Evolutionary conservation across 2,329 filamentous ascomycete species (phyloP), one percentile per base, ranked within the genome.

Genomic region (Fusarium odoratissimum): DNA sequence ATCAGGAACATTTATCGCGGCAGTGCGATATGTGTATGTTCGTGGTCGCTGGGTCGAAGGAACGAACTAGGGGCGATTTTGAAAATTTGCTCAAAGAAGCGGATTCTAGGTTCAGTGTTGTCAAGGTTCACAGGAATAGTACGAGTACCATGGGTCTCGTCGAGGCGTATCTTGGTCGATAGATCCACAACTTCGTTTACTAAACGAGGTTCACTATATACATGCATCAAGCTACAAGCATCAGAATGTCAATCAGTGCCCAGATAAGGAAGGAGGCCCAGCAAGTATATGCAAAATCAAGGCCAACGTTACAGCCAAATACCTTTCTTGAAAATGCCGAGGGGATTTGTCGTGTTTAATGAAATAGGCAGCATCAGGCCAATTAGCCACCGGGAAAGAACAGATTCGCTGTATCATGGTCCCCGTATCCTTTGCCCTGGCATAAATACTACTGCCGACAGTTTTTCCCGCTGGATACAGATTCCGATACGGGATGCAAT

Each of bases 11-110:
- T 4, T 2, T 61, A 5, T 61, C 40, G 3, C 31, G 59, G 28
- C 25, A 61, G 17, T 56, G 23, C 0, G 59, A 61, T 6, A 58
- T 58, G 40, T 61, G 51, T 12, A 61, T 61, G 51, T 33, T 61
- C 6, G 59, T 61, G 2, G 31, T 12, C 5, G n/a, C 40, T 8
- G 59, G 51, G 3, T 21, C 51, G 1, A 58, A 45, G 10, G 38
- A 61, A 6, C 21, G 51, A 4, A 38, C 49, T 6, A 38, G 31
- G 4, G 41, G 25, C 14, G 51, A 58, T 4, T 61, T 58, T 16
- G 51, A 58, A 33, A 61, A 33, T 33, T 3, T 61, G 4, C 51
- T 61, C 12, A 45, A 37, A 5, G 51, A 45, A 5, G 59, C 51
- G 1, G 59, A 61, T 45, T 10, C 40, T 6, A 44, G 51, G 14